Base-by-base conservation (phyloP, 1,284 basidiomycete genomes). In the Apiotrichum akiyoshidainum region DNA sequence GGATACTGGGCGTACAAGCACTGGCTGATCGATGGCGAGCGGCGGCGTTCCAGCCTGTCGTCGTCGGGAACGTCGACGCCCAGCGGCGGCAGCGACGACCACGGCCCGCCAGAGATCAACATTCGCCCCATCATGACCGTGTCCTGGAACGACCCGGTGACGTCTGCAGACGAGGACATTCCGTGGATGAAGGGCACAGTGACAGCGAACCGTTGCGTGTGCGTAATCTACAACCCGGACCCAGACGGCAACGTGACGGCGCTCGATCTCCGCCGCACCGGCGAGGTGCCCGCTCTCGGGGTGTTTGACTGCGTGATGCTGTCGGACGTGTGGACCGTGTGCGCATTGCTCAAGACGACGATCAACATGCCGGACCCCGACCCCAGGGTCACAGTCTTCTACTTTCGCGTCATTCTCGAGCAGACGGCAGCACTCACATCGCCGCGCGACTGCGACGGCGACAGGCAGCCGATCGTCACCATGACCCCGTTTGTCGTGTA, bases 341-440 rank as follows among this genome's bases (percentile, higher is more conserved):
- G 71, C 35, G 66, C 66, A 1, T 59, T 68, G 34, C 57, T 75
- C 19, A 55, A 60, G 19, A 63, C 64, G 7, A 49, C 51, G 11
- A 37, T 73, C 12, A 53, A 46, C 21, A 46, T 64, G 16, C 61
- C 66, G 21, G 52, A 51, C 14, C 69, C 70, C 0, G 47, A 58
- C 10, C 68, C 70, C 14, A 53, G 42, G 14, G 56, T 59, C 7
- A 70, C 69, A 7, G 61, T 74, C 57, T 73, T 66, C 52, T 69
- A 67, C 41, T 59, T 68, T 22, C 61, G 67, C 21, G 59, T 72
- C 4, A 44, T 57, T 12, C 59, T 76, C 5, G 46, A 63, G 12
- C 73, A 76, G 54, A 68, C 62, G 2, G 60, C 65, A 41, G 42
- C 55, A 5, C 58, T 72, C n/a, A 62, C 47, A 12, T 71, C 72